Evolutionary conservation across 2,329 filamentous ascomycete species (phyloP).

Genomic region (Aureobasidium sp.): DNA sequence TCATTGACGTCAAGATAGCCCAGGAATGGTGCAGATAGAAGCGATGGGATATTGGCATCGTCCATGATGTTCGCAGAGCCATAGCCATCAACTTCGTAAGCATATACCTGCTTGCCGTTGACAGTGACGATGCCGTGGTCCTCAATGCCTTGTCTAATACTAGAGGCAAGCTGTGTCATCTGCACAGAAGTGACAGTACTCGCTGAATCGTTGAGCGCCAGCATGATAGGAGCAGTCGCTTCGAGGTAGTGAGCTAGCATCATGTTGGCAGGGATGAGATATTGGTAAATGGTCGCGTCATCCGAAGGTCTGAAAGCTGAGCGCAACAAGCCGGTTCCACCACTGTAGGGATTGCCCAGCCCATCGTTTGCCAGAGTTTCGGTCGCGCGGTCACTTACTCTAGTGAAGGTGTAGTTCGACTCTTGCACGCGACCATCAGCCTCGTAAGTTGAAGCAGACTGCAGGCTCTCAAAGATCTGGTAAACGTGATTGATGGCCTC

Average conservation of each 20-base stretch:
- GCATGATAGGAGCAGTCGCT: conserved; percentile 45
- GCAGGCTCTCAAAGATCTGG: conserved; percentile 24
- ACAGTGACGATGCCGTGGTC: conserved; percentile 31
- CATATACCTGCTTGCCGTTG: conserved; percentile 32
- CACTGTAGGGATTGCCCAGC: conserved; percentile 42
- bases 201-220: conserved; percentile 32
- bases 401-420: conserved; percentile 38
- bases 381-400: conserved; percentile 35
- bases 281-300: conserved; percentile 41
- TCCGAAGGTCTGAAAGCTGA: conserved; percentile 43
- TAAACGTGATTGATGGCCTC: conserved; percentile 37
- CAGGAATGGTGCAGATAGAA: conserved; percentile 56
- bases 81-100: conserved; percentile 41
- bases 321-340: conserved; percentile 40
- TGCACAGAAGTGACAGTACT: conserved; percentile 43
- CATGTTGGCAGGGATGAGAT: conserved; percentile 51
- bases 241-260: conserved; percentile 61
- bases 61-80: conserved; percentile 50
- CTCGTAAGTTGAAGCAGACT: conserved; percentile 41
- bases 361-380: conserved; percentile 45
- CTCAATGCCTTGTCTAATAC: conserved; percentile 36
- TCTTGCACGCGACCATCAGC: conserved; percentile 33
- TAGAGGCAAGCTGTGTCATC: conserved; percentile 49
- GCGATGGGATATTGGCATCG: conserved; percentile 58
- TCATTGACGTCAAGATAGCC: conserved; percentile 42